Conservation (phyloP, 202 grass and related monocot genomes). For the Digitaria exilis region DNA sequence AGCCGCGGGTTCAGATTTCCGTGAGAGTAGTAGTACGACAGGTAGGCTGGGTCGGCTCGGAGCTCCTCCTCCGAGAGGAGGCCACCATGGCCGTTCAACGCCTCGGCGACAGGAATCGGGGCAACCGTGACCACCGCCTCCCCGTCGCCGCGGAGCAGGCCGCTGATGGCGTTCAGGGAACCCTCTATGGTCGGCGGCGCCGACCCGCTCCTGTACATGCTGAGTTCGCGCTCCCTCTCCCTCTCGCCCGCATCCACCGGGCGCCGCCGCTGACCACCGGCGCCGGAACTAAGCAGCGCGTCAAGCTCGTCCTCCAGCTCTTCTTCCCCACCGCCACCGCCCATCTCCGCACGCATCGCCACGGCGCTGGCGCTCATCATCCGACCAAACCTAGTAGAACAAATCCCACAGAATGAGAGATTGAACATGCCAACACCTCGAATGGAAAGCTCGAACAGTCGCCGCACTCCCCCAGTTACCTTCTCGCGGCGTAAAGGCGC, state of each 20-base stretch:
- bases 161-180: slow-evolving; percentile 67
- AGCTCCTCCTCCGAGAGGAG: slow-evolving; percentile 77
- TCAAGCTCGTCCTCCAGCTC: slow-evolving; percentile 66
- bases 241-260: slow-evolving; percentile 52
- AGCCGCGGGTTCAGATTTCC: slow-evolving; percentile 90
- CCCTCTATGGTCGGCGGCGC: slow-evolving; percentile 95
- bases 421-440: slow-evolving; percentile 6
- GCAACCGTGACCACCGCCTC: slow-evolving; percentile 10
- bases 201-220: slow-evolving; percentile 83
- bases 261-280: slow-evolving; percentile 39
- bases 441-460: slow-evolving; percentile 36
- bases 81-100: slow-evolving; percentile 43
- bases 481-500: slow-evolving; percentile 24
- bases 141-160: slow-evolving; percentile 41
- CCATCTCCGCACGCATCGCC: slow-evolving; percentile 63
- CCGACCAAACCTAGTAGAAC: slow-evolving; percentile 29
- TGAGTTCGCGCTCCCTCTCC: slow-evolving; percentile 64
- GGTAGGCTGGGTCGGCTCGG: slow-evolving; percentile 72
- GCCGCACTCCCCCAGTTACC: slow-evolving; percentile 24
- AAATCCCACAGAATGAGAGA: slow-evolving; percentile 23
- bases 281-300: slow-evolving; percentile 49
- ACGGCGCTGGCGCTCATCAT: slow-evolving; percentile 51
- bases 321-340: slow-evolving; percentile 46
- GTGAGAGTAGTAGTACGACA: slow-evolving; percentile 88
- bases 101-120: slow-evolving; percentile 49